phyloP scores from a whole-genome alignment of 1,139 yeast species.

The Magnusiomyces paraingens region DNA sequence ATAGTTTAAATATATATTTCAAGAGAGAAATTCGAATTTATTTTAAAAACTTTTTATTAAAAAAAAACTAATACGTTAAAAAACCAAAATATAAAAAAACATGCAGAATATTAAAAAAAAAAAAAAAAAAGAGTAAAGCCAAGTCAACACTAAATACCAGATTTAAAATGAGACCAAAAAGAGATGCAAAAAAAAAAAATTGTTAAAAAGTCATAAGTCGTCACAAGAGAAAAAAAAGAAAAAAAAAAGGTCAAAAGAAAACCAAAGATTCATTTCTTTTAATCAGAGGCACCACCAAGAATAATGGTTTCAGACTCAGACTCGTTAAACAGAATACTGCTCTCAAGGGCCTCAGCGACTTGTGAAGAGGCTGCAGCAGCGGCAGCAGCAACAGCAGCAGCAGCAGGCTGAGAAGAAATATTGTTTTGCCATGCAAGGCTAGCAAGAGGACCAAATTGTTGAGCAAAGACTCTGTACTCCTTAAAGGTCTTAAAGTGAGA shows the following conservation, averaged over 20 bases:
- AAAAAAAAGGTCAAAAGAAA: background rate
- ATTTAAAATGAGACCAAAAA: too few species aligned
- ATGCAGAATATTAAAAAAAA: too few species aligned
- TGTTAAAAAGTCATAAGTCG: too few species aligned
- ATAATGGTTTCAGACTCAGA: background rate
- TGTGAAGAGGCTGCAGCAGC: background rate
- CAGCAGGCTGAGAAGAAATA: background rate
- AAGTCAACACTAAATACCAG: too few species aligned
- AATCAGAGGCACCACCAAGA: background rate
- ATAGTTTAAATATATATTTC: too few species aligned
- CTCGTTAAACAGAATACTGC: background rate
- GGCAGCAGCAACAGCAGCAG: background rate
- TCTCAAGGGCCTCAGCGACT: background rate
- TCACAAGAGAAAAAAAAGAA: background rate
- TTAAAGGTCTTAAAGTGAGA: conserved; percentile 4
- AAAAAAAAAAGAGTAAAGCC: background rate
- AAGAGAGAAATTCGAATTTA: too few species aligned
- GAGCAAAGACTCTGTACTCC: conserved; percentile 1
- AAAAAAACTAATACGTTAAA: too few species aligned
- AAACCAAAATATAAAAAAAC: too few species aligned
- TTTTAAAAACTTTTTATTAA: too few species aligned
- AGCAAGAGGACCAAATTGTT: conserved; percentile 1
- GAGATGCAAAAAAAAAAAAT: too few species aligned
- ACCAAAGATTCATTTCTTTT: background rate
- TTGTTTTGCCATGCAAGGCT: background rate